phyloP scores from a whole-genome alignment of 805 yeast species.

The Candida tibetensis region DNA sequence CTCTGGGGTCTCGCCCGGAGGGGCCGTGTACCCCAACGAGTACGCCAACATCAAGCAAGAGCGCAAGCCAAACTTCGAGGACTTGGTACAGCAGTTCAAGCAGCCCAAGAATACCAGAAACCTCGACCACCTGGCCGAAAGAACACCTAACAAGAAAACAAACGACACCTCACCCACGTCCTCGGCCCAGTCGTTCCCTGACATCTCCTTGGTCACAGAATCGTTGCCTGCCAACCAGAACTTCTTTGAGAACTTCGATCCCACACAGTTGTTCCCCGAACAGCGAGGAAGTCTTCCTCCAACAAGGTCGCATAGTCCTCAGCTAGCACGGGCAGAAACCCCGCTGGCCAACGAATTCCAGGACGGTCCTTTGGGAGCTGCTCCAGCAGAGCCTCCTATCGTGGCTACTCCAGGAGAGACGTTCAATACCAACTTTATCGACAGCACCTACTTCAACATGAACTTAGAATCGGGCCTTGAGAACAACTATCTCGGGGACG shows the following conservation, averaged over 20 bases:
- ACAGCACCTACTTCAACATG: slow-evolving; percentile 42
- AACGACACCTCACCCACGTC: slow-evolving; percentile 34
- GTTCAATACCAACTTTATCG: slow-evolving; percentile 38
- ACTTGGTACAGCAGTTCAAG: slow-evolving; percentile 33
- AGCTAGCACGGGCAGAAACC: background rate
- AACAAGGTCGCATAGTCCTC: slow-evolving; percentile 38
- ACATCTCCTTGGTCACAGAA: slow-evolving; percentile 55
- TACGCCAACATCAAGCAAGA: slow-evolving; percentile 5
- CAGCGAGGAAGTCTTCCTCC: slow-evolving; percentile 34
- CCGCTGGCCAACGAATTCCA: slow-evolving; percentile 2
- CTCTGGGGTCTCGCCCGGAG: slow-evolving; percentile 29
- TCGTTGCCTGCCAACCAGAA: slow-evolving; percentile 45
- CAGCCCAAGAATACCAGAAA: slow-evolving; percentile 10
- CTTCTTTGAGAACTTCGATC: slow-evolving; percentile 53
- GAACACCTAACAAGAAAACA: slow-evolving; percentile 5
- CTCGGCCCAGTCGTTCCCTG: slow-evolving; percentile 43
- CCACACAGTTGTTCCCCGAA: slow-evolving; percentile 53
- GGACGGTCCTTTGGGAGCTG: slow-evolving; percentile 3
- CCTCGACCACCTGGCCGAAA: slow-evolving; percentile 5
- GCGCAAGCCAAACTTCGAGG: slow-evolving; percentile 22
- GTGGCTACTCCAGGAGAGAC: slow-evolving; percentile 25
- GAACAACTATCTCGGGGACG: slow-evolving; percentile 20
- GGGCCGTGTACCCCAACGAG: slow-evolving; percentile 17
- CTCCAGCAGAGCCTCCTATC: slow-evolving; percentile 3
- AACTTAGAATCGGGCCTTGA: slow-evolving; percentile 38